These are phyloP conservation scores for Diplotaxis tenuifolia DNA, from an alignment of 345 rosid genomes.

Conservation along the genomic window DNA sequence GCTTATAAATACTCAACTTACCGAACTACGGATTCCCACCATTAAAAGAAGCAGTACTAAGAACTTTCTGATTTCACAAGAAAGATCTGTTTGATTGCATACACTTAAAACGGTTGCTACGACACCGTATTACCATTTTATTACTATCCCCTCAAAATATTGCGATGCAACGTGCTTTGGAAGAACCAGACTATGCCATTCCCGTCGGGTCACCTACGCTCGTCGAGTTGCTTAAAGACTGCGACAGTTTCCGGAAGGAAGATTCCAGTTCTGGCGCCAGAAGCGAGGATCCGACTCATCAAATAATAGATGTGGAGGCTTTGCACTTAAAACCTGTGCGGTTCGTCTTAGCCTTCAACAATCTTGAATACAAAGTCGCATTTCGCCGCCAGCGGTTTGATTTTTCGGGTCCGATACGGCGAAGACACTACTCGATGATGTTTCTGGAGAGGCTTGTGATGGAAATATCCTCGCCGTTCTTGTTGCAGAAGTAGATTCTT, in stretches of 20 bases:
- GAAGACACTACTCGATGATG: background rate
- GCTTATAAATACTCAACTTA: background rate
- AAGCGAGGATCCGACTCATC: background rate
- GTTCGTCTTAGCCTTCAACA: conserved; percentile 1
- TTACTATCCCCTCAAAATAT: background rate
- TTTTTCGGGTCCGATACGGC: background rate
- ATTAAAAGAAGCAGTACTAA: background rate
- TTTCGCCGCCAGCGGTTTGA: background rate
- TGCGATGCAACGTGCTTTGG: background rate
- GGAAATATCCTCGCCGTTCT: background rate
- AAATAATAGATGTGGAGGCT: background rate
- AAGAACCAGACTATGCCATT: background rate
- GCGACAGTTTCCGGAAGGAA: conserved; percentile 7
- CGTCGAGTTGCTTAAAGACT: background rate
- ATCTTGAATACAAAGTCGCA: background rate
- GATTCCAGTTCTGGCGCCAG: background rate
- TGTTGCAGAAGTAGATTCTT: too few relatives aligned
- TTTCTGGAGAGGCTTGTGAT: background rate
- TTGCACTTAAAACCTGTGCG: background rate
- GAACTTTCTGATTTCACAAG: background rate
- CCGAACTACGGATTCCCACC: background rate
- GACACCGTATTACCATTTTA: background rate
- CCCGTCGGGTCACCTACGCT: conserved; percentile 1
- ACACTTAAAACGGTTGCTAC: background rate
- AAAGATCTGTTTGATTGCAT: background rate